Base-by-base conservation (phyloP, 768 basidiomycete genomes). In the Rhizopogon roseolus region DNA sequence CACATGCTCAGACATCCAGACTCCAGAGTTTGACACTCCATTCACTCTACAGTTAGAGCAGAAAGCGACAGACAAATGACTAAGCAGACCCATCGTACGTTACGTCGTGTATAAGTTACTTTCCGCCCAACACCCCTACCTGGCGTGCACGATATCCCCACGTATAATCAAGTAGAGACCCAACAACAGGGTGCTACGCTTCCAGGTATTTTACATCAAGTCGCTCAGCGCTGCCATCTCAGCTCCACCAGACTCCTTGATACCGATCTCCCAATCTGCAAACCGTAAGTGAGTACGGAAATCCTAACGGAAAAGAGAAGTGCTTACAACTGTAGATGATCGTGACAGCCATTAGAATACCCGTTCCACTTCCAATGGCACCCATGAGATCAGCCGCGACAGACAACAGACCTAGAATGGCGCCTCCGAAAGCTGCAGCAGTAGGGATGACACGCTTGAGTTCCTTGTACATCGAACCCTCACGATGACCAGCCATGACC, bases 391-490 rank as follows among this genome's bases (percentile, higher is more conserved):
- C 96, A 3, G 97, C 95, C 10, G 84, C 79, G 51, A 99, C 95
- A 8, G 88, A 90, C 29, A 98, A 75, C 11, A 97, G 74, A 28
- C 95, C 96, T 11, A 98, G 86, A 55, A 94, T 92, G n/a, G 95
- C 97, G 37, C 96, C 96, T 41, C 97, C 96, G 58, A 98, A 92
- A 1, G 95, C 93, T 22, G 96, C 97, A 11, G 97, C 96, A 19
- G 95, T 98, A 2, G 97, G 97, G 59, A 99, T 97, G 57, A 98
- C 89, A 41, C 93, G 82, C 78, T 98, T 99, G 56, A 99, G 82
- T 68, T 98, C 97, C 76, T 98, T 99, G 80, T 98, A 99, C 91
- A 98, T 96, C 32, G 89, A 93, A 14, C 90, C 93, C 68, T 99
- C 97, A 61, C 94, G 88, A 70, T 98, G 95, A 54, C 92, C 84